Conservation (phyloP, 371 early-diverging fungal genomes). For the Mucor saturninus region DNA sequence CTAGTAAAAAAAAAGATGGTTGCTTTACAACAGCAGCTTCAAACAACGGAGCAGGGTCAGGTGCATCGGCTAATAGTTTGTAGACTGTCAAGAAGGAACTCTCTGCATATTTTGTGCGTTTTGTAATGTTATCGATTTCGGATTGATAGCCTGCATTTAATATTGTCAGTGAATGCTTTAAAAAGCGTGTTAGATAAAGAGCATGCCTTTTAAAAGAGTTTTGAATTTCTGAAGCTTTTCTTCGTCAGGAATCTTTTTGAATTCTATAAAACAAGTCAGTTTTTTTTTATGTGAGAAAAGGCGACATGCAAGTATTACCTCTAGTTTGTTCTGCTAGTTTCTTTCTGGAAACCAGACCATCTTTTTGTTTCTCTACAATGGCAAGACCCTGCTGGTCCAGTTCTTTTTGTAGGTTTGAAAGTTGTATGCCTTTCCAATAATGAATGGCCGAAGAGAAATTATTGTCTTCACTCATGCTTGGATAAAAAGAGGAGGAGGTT, state of each 20-base stretch:
- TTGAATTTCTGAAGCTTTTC: conserved; percentile 79
- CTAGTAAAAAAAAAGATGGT: background rate
- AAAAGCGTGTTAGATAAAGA: background rate
- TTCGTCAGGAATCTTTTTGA: conserved; percentile 78
- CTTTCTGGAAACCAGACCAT: conserved; percentile 76
- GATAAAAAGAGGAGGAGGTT: background rate
- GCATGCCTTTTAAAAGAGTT: conserved; percentile 69
- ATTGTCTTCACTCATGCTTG: conserved; percentile 25
- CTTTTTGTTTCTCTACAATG: conserved; percentile 87
- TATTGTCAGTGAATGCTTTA: background rate
- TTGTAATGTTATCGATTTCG: conserved; percentile 90
- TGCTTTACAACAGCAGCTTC: conserved; percentile 50
- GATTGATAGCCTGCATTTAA: conserved; percentile 72
- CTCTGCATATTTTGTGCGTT: conserved; percentile 84
- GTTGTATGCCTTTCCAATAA: conserved; percentile 69
- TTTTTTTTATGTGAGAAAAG: no score
- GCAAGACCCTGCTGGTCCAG: conserved; percentile 80
- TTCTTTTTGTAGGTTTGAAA: conserved; percentile 69
- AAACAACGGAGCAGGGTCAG: conserved; percentile 83
- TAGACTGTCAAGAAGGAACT: conserved; percentile 82
- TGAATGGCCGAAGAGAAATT: conserved; percentile 62
- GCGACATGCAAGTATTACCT: conserved; percentile 49
- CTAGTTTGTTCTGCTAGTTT: conserved; percentile 88
- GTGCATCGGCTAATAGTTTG: conserved; percentile 80
- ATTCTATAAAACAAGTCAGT: conserved; percentile 53